phyloP scores from a whole-genome alignment of 2,329 filamentous ascomycete species.

The Trichoderma polysporum region DNA sequence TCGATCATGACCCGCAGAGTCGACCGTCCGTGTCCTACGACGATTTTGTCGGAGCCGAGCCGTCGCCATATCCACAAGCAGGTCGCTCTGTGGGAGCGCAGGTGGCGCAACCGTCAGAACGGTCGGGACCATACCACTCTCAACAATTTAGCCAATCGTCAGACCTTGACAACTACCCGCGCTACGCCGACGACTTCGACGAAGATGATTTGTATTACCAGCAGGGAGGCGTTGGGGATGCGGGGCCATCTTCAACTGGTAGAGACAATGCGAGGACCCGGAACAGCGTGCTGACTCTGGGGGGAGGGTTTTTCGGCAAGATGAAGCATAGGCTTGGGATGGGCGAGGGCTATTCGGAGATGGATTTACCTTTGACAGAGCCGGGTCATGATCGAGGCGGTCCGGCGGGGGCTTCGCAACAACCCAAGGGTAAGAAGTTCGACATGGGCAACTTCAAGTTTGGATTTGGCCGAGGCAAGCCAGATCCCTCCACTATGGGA shows the following conservation, averaged over 20 bases:
- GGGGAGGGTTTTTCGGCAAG: conserved; percentile 81
- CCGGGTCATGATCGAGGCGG: conserved; percentile 46
- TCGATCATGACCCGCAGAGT: conserved; percentile 62
- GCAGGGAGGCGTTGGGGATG: conserved; percentile 60
- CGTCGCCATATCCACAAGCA: conserved; percentile 47
- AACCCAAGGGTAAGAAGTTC: conserved; percentile 56
- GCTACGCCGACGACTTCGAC: conserved; percentile 86
- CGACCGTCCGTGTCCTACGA: conserved; percentile 92
- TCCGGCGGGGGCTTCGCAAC: conserved; percentile 37
- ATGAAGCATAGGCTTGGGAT: conserved; percentile 91
- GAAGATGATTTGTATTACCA: conserved; percentile 84
- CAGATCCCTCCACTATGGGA: conserved; percentile 86
- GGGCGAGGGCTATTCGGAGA: conserved; percentile 88
- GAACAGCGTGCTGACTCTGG: conserved; percentile 84
- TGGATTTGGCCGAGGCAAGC: conserved; percentile 79
- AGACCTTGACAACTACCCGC: conserved; percentile 81
- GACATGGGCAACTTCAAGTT: conserved; percentile 83
- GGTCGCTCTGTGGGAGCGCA: conserved; percentile 39
- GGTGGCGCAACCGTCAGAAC: conserved; percentile 5
- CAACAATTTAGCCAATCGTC: conserved; percentile 71
- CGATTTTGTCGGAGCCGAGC: conserved; percentile 77
- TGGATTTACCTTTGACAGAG: conserved; percentile 95
- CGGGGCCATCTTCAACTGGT: conserved; percentile 49
- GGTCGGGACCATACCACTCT: conserved; percentile 45
- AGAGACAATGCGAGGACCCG: conserved; percentile 65